Percentiles rank a stretch among this genome's conserved stretches.
Conservation (phyloP, 768 basidiomycete genomes). For the Mycena floridula region DNA sequence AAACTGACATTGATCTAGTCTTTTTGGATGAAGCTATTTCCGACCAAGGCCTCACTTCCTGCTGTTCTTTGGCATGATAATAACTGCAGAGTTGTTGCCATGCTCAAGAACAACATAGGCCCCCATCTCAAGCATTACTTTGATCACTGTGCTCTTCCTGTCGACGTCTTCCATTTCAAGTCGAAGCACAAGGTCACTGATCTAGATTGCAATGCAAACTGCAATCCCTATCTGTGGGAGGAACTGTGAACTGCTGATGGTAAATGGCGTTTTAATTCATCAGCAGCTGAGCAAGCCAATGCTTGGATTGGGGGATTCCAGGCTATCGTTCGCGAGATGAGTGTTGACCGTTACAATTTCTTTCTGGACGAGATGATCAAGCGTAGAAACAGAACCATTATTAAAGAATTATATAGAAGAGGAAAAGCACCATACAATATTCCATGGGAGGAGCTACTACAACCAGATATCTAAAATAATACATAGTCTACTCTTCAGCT, state of each 20-base stretch:
- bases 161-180: constrained; percentile 32
- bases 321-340: constrained; percentile 29
- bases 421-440: constrained; percentile 4
- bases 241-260: constrained; percentile 23
- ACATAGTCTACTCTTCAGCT: constrained; percentile 2
- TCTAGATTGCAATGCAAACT: constrained; percentile 16
- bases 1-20: constrained; percentile 4
- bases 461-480: background rate
- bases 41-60: constrained; percentile 16
- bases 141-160: constrained; percentile 16
- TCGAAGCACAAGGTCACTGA: constrained; percentile 24
- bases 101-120: constrained; percentile 13
- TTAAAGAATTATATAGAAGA: constrained; percentile 4
- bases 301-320: constrained; percentile 35
- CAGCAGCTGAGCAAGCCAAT: constrained; percentile 33
- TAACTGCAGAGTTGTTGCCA: constrained; percentile 15
- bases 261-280: constrained; percentile 36
- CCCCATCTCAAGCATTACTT: constrained; percentile 11
- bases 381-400: constrained; percentile 14
- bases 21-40: constrained; percentile 18
- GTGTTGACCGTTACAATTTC: constrained; percentile 23
- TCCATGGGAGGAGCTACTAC: constrained; percentile 1
- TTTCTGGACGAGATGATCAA: constrained; percentile 34
- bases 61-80: constrained; percentile 23
- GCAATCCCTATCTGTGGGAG: constrained; percentile 27